phyloP scores from a whole-genome alignment of 1,284 basidiomycete genomes.

The Ganoderma multipileum region DNA sequence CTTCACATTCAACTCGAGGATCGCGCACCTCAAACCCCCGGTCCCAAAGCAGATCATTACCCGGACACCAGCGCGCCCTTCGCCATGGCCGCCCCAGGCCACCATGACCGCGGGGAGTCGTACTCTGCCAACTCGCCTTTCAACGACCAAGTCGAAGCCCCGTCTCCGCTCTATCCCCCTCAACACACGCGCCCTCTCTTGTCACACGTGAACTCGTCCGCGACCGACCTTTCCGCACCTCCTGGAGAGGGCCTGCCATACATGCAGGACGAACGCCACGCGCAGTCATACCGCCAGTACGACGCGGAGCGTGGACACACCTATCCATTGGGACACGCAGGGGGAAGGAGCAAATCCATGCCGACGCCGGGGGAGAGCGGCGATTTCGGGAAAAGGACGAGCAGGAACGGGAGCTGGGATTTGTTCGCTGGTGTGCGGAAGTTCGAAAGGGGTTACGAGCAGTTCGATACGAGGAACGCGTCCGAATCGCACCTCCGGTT shows the following conservation, averaged over 20 bases:
- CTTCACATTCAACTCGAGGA: neutral
- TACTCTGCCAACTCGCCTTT: conserved; percentile 26
- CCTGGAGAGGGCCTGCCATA: conserved; percentile 11
- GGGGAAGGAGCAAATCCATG: neutral
- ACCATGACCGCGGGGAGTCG: conserved; percentile 14
- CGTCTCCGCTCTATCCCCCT: conserved; percentile 29
- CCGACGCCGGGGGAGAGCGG: conserved; percentile 27
- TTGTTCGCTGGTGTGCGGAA: conserved; percentile 58
- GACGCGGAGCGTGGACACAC: conserved; percentile 33
- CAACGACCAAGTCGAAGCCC: conserved; percentile 12
- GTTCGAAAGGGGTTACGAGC: conserved; percentile 51
- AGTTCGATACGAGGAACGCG: conserved; percentile 64
- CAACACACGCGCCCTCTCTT: conserved; percentile 23
- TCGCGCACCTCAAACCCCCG: neutral
- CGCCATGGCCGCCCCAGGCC: neutral
- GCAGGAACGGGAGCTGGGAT: conserved; percentile 55
- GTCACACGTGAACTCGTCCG: conserved; percentile 12
- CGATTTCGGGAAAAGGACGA: conserved; percentile 16
- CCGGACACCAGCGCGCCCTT: neutral
- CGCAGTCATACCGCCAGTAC: conserved; percentile 31
- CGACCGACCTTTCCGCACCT: conserved; percentile 3
- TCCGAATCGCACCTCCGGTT: conserved; percentile 60
- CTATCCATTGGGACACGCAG: conserved; percentile 17
- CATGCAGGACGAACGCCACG: conserved; percentile 26
- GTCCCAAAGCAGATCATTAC: neutral